Conservation (phyloP, 2,329 filamentous ascomycete species). For the Colletotrichum spaethianum region DNA sequence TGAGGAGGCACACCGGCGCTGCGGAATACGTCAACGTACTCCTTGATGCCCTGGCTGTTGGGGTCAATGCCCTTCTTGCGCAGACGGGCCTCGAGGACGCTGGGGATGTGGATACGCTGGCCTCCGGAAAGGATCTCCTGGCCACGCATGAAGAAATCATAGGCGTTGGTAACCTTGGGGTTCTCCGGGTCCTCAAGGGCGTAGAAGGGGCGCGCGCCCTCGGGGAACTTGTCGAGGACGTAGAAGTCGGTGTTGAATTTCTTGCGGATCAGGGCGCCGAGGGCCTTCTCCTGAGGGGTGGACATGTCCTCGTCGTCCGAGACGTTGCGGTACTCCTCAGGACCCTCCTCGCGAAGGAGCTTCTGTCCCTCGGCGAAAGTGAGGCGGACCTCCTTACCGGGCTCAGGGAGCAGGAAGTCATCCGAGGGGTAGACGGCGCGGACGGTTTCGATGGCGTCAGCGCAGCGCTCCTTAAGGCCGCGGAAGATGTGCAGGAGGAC, state of each 20-base stretch:
- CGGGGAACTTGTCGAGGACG: slow-evolving; percentile 95
- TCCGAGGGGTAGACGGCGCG: slow-evolving; percentile 83
- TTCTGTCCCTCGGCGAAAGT: slow-evolving; percentile 84
- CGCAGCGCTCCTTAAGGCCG: slow-evolving; percentile 76
- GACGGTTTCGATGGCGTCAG: slow-evolving; percentile 80
- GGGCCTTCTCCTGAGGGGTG: slow-evolving; percentile 88
- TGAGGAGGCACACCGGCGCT: slow-evolving; percentile 91
- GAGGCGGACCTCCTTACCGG: slow-evolving; percentile 81
- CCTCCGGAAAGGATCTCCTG: slow-evolving; percentile 90
- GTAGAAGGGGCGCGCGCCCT: slow-evolving; percentile 91
- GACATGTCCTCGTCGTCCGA: slow-evolving; percentile 84
- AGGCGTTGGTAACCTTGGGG: slow-evolving; percentile 73
- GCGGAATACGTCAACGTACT: slow-evolving; percentile 87
- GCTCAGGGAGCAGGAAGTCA: slow-evolving; percentile 80
- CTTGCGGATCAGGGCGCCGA: slow-evolving; percentile 86
- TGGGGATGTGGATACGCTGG: slow-evolving; percentile 56
- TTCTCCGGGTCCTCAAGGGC: slow-evolving; percentile 82
- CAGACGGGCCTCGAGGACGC: slow-evolving; percentile 83
- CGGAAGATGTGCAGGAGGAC: slow-evolving; percentile 86
- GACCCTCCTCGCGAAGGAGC: slow-evolving; percentile 82
- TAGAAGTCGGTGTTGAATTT: slow-evolving; percentile 98
- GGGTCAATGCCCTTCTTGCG: slow-evolving; percentile 86
- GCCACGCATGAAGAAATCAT: slow-evolving; percentile 91
- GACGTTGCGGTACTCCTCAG: slow-evolving; percentile 76
- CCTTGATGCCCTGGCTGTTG: slow-evolving; percentile 80